Percentiles rank a stretch among this genome's conserved stretches.
These are phyloP conservation scores for Cryptosporidium viatorum DNA, from an alignment of 169 alveolate genomes.

Conservation along the genomic window DNA sequence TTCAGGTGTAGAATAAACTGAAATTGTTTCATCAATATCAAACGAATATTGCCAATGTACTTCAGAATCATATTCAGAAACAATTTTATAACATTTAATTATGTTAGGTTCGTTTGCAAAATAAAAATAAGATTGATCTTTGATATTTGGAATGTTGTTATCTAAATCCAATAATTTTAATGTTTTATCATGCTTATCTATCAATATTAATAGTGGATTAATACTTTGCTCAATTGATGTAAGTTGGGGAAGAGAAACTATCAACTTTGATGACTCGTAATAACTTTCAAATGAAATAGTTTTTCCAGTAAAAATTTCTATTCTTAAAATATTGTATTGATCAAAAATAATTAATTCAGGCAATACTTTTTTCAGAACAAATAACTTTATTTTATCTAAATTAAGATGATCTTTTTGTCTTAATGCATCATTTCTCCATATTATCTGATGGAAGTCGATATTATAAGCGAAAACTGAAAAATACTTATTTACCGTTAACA, in stretches of 20 bases:
- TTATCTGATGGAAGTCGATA: neutral
- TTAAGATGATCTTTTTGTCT: neutral
- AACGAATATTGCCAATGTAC: slow-evolving; percentile 34
- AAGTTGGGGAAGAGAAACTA: neutral
- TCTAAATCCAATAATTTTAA: slow-evolving; percentile 29
- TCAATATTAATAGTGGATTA: slow-evolving; percentile 18
- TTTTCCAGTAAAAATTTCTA: slow-evolving; percentile 28
- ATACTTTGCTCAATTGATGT: neutral
- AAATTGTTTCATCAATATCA: slow-evolving; percentile 20
- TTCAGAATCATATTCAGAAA: neutral
- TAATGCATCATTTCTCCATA: slow-evolving; percentile 56
- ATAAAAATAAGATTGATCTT: neutral
- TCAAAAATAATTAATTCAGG: slow-evolving; percentile 16
- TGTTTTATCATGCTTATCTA: neutral
- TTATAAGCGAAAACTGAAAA: slow-evolving; percentile 13
- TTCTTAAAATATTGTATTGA: slow-evolving; percentile 11
- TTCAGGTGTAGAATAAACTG: slow-evolving; percentile 12
- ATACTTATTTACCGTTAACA: slow-evolving; percentile 40
- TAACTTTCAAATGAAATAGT: slow-evolving; percentile 20
- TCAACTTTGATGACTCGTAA: neutral
- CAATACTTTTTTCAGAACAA: neutral
- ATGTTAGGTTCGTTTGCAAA: neutral
- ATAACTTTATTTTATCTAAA: neutral
- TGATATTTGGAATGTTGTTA: neutral
- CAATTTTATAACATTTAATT: slow-evolving; percentile 14